These are phyloP conservation scores for Cryphonectria radicalis DNA, from an alignment of 2,329 filamentous ascomycete genomes.

Conservation along the genomic window DNA sequence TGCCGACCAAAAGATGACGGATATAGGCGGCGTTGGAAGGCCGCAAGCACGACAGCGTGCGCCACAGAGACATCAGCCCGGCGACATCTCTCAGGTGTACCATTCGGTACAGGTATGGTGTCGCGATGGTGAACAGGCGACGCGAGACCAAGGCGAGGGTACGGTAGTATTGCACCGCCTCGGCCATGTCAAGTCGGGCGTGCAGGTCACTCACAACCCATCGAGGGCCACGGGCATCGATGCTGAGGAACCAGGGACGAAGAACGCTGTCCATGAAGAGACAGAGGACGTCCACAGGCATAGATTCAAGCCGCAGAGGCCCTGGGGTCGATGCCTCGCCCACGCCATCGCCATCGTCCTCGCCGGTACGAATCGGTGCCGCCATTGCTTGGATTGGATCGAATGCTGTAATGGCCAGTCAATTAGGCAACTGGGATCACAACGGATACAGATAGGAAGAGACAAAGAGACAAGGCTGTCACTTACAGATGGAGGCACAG, in stretches of 20 bases:
- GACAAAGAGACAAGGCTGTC: too few relatives aligned
- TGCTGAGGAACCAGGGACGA: not conserved
- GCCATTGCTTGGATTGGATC: not conserved
- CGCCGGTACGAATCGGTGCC: not conserved
- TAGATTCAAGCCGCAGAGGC: not conserved
- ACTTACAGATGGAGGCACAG: too few relatives aligned
- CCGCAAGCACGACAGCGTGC: not conserved
- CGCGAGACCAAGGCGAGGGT: not conserved
- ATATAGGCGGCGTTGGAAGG: not conserved
- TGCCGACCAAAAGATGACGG: not conserved
- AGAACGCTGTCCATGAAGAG: not conserved
- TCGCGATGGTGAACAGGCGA: not conserved
- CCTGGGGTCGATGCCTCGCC: too few relatives aligned
- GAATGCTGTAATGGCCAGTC: not conserved
- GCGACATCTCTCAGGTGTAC: not conserved
- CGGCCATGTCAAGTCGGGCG: not conserved
- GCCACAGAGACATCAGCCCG: not conserved
- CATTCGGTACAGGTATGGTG: conserved; percentile 6
- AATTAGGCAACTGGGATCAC: not conserved
- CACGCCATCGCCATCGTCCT: too few relatives aligned
- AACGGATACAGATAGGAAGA: not conserved
- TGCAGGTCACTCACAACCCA: not conserved
- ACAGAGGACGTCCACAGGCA: not conserved
- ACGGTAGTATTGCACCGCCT: not conserved
- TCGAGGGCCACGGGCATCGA: not conserved